Evolutionary conservation across 495 filamentous ascomycete species (phyloP), one percentile per base, ranked within the genome.

Genomic region (Penicillium desertorum): DNA sequence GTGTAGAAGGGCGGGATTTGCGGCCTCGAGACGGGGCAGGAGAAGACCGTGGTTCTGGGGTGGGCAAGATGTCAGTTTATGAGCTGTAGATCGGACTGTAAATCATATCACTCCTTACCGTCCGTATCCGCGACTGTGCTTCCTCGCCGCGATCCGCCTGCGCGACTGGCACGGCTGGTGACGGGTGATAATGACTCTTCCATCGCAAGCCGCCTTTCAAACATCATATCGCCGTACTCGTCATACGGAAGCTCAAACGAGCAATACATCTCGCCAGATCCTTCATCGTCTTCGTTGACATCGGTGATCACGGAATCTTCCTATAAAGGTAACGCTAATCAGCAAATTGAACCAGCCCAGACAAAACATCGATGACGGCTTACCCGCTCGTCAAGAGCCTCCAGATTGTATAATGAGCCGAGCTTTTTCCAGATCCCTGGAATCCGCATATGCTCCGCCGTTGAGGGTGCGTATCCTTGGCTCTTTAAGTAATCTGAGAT

Each of bases 381-480:
- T 77, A 84, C 94, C 64, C 91, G 84, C 69, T 95, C 90, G 74
- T 98, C 90, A 49, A 97, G 84, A 8, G 86, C 86, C 56, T 91
- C 86, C 42, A 98, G 82, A 68, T 97, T 89, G 77, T 96, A 98
- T 45, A 94, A 82, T 36, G 83, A 83, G 46, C 80, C 71, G 12
- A 98, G 82, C 68, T 98, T 97, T 56, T 79, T 80, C 94, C 94
- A 98, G 51, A 98, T 96, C 9, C 89, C 88, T 4, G 90, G 85
- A 47, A 96, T 90, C 39, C 85, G 86, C 43, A 91, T 96, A 77
- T 98, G 94, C 14, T 84, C 81, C 51, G 85, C 81, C 16, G 75
- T 68, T 0, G 70, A 62, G 1, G 86, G 83, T 56, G 88, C 85
- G 72, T 91, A 91, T 55, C 92, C 92, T 69, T 96, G 91, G 62